Conservation (phyloP, 139 green algal genomes). For the Chlorella sp. region DNA sequence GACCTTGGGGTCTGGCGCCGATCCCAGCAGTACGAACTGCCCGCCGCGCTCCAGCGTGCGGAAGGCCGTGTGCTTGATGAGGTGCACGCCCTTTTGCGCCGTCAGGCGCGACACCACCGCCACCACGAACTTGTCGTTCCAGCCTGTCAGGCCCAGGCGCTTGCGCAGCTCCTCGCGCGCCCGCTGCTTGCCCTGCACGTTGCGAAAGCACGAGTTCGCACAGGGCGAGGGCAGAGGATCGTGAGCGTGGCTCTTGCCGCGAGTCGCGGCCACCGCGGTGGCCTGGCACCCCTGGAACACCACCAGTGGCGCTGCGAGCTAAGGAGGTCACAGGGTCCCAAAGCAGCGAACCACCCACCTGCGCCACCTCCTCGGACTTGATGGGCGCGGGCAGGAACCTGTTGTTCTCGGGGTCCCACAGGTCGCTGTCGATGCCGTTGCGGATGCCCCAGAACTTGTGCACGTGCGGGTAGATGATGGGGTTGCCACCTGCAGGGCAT, state of each 20-base stretch:
- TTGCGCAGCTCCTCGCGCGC: constrained; percentile 43
- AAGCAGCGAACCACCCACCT: no score
- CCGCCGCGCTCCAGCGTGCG: constrained; percentile 71
- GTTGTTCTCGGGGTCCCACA: constrained; percentile 89
- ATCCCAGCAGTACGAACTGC: constrained; percentile 98
- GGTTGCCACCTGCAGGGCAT: constrained; percentile 41
- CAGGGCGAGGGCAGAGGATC: no score
- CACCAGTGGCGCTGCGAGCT: no score
- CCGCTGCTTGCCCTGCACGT: constrained; percentile 23
- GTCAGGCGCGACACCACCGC: constrained; percentile 74
- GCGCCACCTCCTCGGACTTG: not conserved
- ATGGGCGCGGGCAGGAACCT: constrained; percentile 51
- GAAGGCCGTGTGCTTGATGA: constrained; percentile 90
- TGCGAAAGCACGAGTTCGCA: no score
- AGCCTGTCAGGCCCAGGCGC: constrained; percentile 52
- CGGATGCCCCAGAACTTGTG: constrained; percentile 79
- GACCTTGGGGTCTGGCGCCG: constrained; percentile 79
- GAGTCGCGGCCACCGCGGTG: no score
- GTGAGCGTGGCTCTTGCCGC: no score
- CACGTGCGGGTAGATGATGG: constrained; percentile 47
- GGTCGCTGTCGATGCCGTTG: constrained; percentile 96
- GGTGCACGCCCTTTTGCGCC: constrained; percentile 90
- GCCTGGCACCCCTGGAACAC: no score
- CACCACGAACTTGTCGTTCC: constrained; percentile 53
- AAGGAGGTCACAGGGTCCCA: no score